A percentile compares a stretch with the other conserved stretches of the same genome.
phyloP scores from a whole-genome alignment of 1,284 basidiomycete genomes.

The Pseudozyma sp. region DNA sequence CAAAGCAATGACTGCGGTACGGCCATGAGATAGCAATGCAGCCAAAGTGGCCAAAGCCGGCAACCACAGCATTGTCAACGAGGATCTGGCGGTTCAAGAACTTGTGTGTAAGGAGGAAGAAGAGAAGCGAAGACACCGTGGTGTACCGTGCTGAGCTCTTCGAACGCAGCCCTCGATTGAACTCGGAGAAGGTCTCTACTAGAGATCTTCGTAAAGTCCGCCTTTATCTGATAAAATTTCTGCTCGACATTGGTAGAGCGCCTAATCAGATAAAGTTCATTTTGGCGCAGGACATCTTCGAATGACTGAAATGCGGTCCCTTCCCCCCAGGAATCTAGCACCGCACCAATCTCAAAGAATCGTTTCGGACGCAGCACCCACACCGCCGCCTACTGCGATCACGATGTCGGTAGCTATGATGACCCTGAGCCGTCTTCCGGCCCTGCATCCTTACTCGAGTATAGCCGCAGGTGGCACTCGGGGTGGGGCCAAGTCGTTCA shows the following conservation, averaged over 20 bases:
- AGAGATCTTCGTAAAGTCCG: not conserved
- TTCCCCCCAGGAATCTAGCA: too few relatives aligned
- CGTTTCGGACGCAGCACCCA: not conserved
- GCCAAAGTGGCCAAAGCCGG: not conserved
- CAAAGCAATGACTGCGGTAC: not conserved
- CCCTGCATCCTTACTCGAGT: constrained; percentile 17
- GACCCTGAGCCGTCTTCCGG: constrained; percentile 14
- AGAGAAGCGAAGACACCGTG: too few relatives aligned
- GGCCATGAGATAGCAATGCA: not conserved
- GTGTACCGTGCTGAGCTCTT: too few relatives aligned
- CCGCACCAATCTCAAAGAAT: too few relatives aligned
- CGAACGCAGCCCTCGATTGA: too few relatives aligned
- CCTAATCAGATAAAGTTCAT: too few relatives aligned
- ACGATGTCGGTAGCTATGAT: not conserved
- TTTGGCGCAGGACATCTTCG: too few relatives aligned
- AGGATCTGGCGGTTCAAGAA: not conserved
- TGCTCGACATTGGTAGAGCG: not conserved
- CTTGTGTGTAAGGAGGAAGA: too few relatives aligned
- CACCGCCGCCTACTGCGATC: not conserved
- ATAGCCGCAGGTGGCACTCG: not conserved
- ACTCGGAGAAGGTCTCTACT: too few relatives aligned
- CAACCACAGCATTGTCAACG: not conserved
- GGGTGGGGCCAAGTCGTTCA: not conserved
- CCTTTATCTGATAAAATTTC: constrained; percentile 5
- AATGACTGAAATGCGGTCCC: too few relatives aligned